A percentile compares a stretch with the other conserved stretches of the same genome.
Evolutionary conservation across 2,329 filamentous ascomycete genomes (phyloP).

Genomic region (Paraconiothyrium brasiliense): DNA sequence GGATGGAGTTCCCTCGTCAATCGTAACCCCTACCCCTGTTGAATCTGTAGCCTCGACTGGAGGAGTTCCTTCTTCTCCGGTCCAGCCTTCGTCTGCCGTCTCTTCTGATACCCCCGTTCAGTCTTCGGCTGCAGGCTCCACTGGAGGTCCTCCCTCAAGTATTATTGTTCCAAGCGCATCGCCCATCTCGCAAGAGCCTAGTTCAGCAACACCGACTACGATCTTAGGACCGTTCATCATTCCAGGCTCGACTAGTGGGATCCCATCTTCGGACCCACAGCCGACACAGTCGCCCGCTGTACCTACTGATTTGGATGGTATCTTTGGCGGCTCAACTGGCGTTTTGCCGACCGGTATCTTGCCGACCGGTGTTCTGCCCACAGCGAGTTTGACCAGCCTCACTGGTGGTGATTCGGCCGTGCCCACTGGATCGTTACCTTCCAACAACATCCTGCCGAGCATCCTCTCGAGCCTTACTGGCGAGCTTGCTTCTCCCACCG

Average conservation of each 20-base stretch:
- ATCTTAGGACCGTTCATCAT: conserved; percentile 27
- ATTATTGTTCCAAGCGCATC: conserved; percentile 19
- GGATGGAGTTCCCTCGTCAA: conserved; percentile 16
- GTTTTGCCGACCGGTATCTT: conserved; percentile 13
- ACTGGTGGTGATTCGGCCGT: conserved; percentile 23
- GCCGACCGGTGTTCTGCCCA: conserved; percentile 12
- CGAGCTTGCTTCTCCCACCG: conserved; percentile 20
- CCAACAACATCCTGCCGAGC: conserved; percentile 2
- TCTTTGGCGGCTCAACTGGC: conserved; percentile 24
- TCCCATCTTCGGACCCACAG: conserved; percentile 27
- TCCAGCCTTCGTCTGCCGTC: conserved; percentile 1
- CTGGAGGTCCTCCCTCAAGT: conserved; percentile 16
- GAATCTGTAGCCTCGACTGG: conserved; percentile 7
- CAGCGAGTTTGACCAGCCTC: not conserved
- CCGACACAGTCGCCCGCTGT: conserved; percentile 23
- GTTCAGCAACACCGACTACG: conserved; percentile 21
- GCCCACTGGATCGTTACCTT: not conserved
- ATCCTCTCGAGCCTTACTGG: conserved; percentile 24
- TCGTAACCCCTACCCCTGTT: not conserved
- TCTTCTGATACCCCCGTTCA: conserved; percentile 5
- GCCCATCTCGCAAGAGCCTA: conserved; percentile 5
- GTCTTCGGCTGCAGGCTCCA: conserved; percentile 17
- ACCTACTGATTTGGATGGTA: conserved; percentile 9
- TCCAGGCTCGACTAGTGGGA: conserved; percentile 30
- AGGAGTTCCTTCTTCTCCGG: conserved; percentile 3